Evolutionary conservation across 257 asterid genomes (phyloP), one percentile per base, ranked within the genome.

Genomic region (Salvia miltiorrhiza): DNA sequence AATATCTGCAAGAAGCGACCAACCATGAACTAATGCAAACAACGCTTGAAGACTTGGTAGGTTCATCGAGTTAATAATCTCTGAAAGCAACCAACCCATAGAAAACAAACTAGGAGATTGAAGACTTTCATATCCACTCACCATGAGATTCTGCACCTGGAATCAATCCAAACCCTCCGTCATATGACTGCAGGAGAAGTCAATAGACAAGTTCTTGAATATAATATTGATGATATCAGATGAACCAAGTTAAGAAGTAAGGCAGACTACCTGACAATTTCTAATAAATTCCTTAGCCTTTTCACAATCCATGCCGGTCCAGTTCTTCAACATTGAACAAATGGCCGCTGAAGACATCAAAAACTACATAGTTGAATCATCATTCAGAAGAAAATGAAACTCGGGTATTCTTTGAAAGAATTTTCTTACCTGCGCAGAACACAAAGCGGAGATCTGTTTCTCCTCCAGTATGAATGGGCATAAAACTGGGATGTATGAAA

Each of bases 111-210:
- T 3, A 47, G 28, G 52, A 33, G 30, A 50, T 61, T 50, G 20
- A 55, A 2, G 61, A 72, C 54, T 65, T 39, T 60, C 71, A 58
- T 52, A 71, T 73, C 72, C 71, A 82, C 97, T 85, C 85, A 94
- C 97, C 99, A 83, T 91, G 99, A 73, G 97, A 83, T 86, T 94
- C 99, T 49, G 95, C 79, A 59, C 95, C 95, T 73, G 99, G 97
- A 70, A 78, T 75, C 78, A 94, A 75, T 30, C 99, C 96, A 82
- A 91, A 91, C 26, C 97, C 97, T 76, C 99, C 99, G 72, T 91
- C 99, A 69, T 94, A 94, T 65, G 99, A 91, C 99, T 94, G 90
- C 88, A 86, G 52, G 62, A 67, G 55, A 44, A 72, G 50, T 30
- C 44, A 47, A 39, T 44, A 39, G 70, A 39, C 75, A 68, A 20